phyloP scores from a whole-genome alignment of 1,139 yeast genomes.

The Diutina rugosa region DNA sequence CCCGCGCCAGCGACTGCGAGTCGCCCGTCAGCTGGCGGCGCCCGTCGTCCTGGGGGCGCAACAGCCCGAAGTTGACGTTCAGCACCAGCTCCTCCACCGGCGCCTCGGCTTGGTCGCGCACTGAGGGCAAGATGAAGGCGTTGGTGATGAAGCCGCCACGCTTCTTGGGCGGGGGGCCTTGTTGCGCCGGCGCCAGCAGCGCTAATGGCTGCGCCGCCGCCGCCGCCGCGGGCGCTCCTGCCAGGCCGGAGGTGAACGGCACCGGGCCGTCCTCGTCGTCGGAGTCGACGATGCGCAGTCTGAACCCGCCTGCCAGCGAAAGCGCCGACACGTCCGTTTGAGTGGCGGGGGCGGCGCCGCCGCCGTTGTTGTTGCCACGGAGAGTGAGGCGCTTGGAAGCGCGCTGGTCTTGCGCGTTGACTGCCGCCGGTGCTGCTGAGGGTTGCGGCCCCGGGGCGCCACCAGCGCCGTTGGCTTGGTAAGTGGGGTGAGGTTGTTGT shows the following conservation, averaged over 20 bases:
- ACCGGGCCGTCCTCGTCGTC: conserved; percentile 19
- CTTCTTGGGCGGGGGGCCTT: conserved; percentile 2
- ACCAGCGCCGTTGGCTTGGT: background rate
- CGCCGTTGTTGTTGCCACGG: conserved; percentile 1
- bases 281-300: conserved; percentile 45
- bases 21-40: conserved; percentile 3
- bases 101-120: conserved; percentile 9
- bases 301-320: conserved; percentile 7
- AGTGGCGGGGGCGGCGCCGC: background rate
- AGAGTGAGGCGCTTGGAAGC: conserved; percentile 5
- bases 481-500: background rate
- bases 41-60: background rate
- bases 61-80: background rate
- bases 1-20: conserved; percentile 18
- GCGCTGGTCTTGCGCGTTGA: conserved; percentile 2
- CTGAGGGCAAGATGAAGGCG: conserved; percentile 4
- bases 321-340: background rate
- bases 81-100: conserved; percentile 2
- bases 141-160: conserved; percentile 3
- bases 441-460: conserved; percentile 5
- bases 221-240: conserved; percentile 4
- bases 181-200: background rate
- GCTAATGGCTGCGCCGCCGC: background rate
- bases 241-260: background rate
- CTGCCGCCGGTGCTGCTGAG: conserved; percentile 4